phyloP scores from a whole-genome alignment of 2,329 filamentous ascomycete species.

The Aspergillus melleus region DNA sequence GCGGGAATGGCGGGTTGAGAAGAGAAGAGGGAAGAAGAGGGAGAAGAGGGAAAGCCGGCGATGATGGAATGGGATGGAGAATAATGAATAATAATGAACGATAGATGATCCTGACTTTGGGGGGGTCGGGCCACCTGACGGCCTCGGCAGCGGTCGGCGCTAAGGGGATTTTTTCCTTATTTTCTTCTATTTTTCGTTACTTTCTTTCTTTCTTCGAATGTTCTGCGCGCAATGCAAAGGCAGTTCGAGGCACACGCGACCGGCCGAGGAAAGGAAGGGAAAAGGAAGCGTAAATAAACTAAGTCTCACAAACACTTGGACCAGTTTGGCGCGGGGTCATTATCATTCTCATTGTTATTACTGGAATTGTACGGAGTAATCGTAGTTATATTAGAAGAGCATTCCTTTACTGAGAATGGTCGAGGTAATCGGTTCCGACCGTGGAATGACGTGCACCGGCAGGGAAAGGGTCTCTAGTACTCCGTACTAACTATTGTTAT shows the following conservation, averaged over 20 bases:
- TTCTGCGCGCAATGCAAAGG: not conserved
- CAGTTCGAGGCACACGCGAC: conserved; percentile 17
- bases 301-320: conserved; percentile 1
- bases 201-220: not conserved
- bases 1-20: conserved; percentile 4
- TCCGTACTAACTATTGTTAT: no score
- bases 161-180: conserved; percentile 9
- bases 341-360: no score
- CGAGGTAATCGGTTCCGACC: no score
- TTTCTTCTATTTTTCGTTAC: conserved; percentile 2
- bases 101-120: conserved; percentile 21
- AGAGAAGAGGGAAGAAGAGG: conserved; percentile 3
- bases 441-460: conserved; percentile 11
- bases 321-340: not conserved
- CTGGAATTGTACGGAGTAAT: no score
- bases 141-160: conserved; percentile 27
- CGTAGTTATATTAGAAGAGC: no score
- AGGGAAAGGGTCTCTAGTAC: not conserved
- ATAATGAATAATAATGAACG: not conserved
- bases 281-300: not conserved
- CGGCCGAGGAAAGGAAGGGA: conserved; percentile 11
- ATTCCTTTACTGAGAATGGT: no score
- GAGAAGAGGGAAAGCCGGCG: conserved; percentile 8
- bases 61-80: conserved; percentile 7
- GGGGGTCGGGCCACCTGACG: conserved; percentile 33